Conservation (phyloP, 208 protist species). For the Porcisia deanei region DNA sequence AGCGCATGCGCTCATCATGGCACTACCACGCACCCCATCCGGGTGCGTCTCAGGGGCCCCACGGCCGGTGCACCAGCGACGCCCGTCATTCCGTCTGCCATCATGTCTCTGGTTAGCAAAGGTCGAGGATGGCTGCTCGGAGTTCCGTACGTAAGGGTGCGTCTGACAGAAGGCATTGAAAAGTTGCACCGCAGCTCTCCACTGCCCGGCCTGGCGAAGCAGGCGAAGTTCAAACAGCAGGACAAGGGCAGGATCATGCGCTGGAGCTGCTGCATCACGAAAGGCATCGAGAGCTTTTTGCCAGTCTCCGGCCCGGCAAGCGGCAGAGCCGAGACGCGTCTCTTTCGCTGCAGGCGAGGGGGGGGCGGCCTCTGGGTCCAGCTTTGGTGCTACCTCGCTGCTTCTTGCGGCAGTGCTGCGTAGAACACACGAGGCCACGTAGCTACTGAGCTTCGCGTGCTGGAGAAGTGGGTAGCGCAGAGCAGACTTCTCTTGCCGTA, state of each 20-base stretch:
- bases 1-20: slow-evolving; percentile 15
- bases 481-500: slow-evolving; percentile 4
- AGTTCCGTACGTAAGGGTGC: background rate
- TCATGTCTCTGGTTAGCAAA: background rate
- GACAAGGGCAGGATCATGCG: slow-evolving; percentile 30
- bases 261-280: slow-evolving; percentile 8
- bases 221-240: slow-evolving; percentile 54
- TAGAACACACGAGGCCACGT: slow-evolving; percentile 56
- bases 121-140: background rate
- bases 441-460: slow-evolving; percentile 63
- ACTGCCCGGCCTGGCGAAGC: slow-evolving; percentile 33
- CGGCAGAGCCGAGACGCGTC: background rate
- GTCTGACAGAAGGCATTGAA: slow-evolving; percentile 4
- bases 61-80: background rate
- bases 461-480: slow-evolving; percentile 27
- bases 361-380: background rate
- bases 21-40: background rate
- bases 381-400: background rate
- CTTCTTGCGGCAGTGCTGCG: slow-evolving; percentile 3
- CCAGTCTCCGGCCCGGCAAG: slow-evolving; percentile 12
- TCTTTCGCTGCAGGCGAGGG: background rate
- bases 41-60: background rate
- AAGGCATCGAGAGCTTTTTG: slow-evolving; percentile 35
- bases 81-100: background rate
- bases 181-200: slow-evolving; percentile 26